Percentiles rank a stretch among this genome's conserved stretches.
These are phyloP conservation scores for Fusarium setosum DNA, from an alignment of 2,329 filamentous ascomycete species.

Conservation along the genomic window DNA sequence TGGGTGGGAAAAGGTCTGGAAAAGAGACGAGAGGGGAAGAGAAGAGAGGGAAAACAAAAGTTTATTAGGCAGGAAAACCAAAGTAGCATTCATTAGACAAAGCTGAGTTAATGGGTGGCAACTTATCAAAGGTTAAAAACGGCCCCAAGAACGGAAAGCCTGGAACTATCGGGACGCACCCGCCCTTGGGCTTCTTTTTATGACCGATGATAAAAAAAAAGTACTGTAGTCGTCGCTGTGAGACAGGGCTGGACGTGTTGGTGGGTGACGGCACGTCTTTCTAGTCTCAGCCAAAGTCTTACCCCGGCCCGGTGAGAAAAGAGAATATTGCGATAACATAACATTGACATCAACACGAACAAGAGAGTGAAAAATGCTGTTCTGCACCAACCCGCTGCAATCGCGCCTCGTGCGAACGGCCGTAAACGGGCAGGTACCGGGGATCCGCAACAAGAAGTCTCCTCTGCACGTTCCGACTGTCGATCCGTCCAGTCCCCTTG, in stretches of 20 bases:
- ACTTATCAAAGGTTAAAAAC: slow-evolving; percentile 1
- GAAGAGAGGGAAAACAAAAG: background rate
- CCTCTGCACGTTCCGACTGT: slow-evolving; percentile 1
- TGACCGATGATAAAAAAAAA: background rate
- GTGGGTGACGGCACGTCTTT: background rate
- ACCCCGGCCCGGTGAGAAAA: background rate
- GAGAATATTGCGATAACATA: no score
- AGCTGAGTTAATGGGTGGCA: slow-evolving; percentile 28
- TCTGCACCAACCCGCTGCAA: no score
- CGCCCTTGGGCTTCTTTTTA: slow-evolving; percentile 3
- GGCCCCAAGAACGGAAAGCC: slow-evolving; percentile 1
- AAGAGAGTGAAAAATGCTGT: no score
- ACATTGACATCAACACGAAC: no score
- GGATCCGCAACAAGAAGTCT: no score
- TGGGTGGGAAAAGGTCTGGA: background rate
- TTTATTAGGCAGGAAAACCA: slow-evolving; percentile 2
- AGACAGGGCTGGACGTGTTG: slow-evolving; percentile 20
- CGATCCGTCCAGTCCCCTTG: background rate
- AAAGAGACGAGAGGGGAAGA: background rate
- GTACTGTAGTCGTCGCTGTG: background rate
- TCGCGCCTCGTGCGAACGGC: no score
- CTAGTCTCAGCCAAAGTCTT: background rate
- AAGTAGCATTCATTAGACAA: slow-evolving; percentile 10
- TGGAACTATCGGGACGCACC: slow-evolving; percentile 10
- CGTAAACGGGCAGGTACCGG: no score